These are phyloP conservation scores for Cymodocea nodosa DNA, from an alignment of 116 monocot genomes.

Conservation along the genomic window DNA sequence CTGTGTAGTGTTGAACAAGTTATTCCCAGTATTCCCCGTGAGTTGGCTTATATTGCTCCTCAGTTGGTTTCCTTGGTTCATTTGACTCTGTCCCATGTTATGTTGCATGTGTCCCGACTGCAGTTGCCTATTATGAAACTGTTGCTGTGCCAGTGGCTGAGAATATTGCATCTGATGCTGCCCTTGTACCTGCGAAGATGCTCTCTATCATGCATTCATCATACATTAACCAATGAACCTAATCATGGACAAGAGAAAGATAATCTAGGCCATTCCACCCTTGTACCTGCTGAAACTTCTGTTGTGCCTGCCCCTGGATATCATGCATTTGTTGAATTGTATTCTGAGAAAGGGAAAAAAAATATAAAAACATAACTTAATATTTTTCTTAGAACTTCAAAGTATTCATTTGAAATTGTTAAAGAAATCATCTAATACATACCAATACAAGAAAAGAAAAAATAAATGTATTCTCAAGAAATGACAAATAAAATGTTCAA, in stretches of 20 bases:
- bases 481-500: not conserved
- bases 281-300: conserved; percentile 59
- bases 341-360: conserved; percentile 25
- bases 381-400: not conserved
- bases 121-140: conserved; percentile 80
- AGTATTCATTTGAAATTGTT: not conserved
- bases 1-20: conserved; percentile 77
- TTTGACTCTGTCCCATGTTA: conserved; percentile 59
- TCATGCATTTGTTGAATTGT: conserved; percentile 74
- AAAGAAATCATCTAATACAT: not conserved
- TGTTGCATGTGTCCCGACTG: conserved; percentile 64
- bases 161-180: conserved; percentile 86
- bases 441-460: not conserved
- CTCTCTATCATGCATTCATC: not conserved
- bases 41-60: conserved; percentile 75
- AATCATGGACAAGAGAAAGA: no score
- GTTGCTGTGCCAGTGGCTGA: conserved; percentile 59
- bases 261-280: no score
- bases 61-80: conserved; percentile 66
- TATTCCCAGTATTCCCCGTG: conserved; percentile 46
- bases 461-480: not conserved
- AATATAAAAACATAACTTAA: not conserved
- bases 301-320: conserved; percentile 65
- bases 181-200: conserved; percentile 28
- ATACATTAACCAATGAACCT: not conserved